phyloP scores from a whole-genome alignment of 768 basidiomycete species.

The Leccinum incarnatum region DNA sequence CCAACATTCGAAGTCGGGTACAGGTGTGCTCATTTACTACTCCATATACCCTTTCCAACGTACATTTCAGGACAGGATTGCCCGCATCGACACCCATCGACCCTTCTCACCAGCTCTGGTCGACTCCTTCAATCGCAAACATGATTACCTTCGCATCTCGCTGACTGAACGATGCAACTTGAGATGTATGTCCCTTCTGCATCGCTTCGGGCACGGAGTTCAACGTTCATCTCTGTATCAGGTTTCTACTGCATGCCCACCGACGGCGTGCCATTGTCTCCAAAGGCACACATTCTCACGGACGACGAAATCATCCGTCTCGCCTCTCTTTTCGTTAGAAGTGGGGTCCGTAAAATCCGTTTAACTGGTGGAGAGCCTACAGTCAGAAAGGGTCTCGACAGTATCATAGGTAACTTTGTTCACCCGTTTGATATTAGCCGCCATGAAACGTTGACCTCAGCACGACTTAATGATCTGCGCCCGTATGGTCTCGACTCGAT shows the following conservation, averaged over 20 bases:
- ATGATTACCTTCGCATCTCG: constrained; percentile 87
- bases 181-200: constrained; percentile 52
- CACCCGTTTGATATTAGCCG: background rate
- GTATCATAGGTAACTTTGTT: constrained; percentile 58
- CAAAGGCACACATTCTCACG: constrained; percentile 63
- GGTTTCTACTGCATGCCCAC: constrained; percentile 93
- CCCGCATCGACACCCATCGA: constrained; percentile 45
- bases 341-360: constrained; percentile 84
- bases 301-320: constrained; percentile 75
- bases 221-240: constrained; percentile 27
- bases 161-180: constrained; percentile 87
- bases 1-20: constrained; percentile 14
- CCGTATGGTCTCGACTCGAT: constrained; percentile 65
- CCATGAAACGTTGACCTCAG: constrained; percentile 35
- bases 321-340: constrained; percentile 71
- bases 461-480: constrained; percentile 59
- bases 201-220: background rate
- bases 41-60: background rate
- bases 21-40: constrained; percentile 16
- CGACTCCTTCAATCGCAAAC: constrained; percentile 66
- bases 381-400: constrained; percentile 68
- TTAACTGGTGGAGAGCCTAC: constrained; percentile 90
- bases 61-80: constrained; percentile 49
- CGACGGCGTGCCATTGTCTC: constrained; percentile 74
- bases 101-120: constrained; percentile 53